Evolutionary conservation across 1,284 basidiomycete species (phyloP).

Genomic region (Microbotryum intermedium): DNA sequence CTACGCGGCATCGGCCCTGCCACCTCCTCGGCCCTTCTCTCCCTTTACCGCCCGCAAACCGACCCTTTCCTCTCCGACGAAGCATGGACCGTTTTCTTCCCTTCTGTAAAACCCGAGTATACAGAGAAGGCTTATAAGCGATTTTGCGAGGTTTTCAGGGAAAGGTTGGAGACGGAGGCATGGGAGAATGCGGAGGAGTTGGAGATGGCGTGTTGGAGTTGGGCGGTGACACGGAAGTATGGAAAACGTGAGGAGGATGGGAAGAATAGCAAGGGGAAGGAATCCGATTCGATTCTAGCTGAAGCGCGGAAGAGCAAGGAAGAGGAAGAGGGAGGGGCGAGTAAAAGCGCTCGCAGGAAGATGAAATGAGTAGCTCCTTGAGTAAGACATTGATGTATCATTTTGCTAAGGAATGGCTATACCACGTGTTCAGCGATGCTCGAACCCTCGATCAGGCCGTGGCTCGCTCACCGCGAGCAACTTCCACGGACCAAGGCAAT

Average conservation of each 20-base stretch:
- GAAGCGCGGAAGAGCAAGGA: too few species aligned
- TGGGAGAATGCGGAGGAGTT: slow-evolving; percentile 17
- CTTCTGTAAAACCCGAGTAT: slow-evolving; percentile 12
- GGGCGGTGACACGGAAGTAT: slow-evolving; percentile 6
- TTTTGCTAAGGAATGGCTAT: too few species aligned
- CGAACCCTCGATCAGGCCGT: too few species aligned
- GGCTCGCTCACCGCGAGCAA: too few species aligned
- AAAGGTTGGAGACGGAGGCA: background rate
- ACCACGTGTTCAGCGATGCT: too few species aligned
- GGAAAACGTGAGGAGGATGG: background rate
- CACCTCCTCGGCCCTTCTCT: slow-evolving; percentile 28
- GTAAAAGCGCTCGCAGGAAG: too few species aligned
- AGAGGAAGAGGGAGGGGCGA: too few species aligned
- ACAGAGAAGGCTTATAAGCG: slow-evolving; percentile 13
- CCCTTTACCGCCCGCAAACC: background rate
- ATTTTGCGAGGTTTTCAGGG: slow-evolving; percentile 4
- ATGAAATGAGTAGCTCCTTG: too few species aligned
- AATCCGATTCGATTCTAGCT: too few species aligned
- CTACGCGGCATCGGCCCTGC: slow-evolving; percentile 30
- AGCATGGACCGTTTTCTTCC: slow-evolving; percentile 11
- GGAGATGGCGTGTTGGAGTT: slow-evolving; percentile 20
- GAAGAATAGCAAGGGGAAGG: background rate
- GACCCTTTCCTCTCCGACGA: slow-evolving; percentile 31
- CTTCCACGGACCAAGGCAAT: too few species aligned
- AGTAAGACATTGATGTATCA: too few species aligned